Percentiles rank a stretch among this genome's conserved stretches.
Evolutionary conservation across 2,329 filamentous ascomycete species (phyloP).

Genomic region (Rhinocladiella mackenziei): DNA sequence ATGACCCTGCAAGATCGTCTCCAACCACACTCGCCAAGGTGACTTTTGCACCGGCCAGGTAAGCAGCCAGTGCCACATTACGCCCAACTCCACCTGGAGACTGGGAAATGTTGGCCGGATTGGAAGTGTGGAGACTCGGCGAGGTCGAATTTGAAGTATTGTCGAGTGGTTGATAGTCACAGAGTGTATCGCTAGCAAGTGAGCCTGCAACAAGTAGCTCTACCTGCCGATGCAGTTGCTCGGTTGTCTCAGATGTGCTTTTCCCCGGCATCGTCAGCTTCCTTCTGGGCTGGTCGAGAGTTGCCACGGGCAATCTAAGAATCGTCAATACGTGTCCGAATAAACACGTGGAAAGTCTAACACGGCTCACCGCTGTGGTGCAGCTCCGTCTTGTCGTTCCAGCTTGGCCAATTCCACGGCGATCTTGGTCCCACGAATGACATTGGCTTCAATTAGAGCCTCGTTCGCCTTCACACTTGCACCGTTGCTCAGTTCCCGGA

Average conservation of each 20-base stretch:
- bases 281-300: background rate
- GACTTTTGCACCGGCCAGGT: constrained; percentile 63
- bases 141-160: constrained; percentile 34
- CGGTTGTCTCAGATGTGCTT: background rate
- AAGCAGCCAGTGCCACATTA: constrained; percentile 83
- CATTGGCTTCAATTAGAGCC: constrained; percentile 64
- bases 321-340: constrained; percentile 9
- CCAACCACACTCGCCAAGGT: constrained; percentile 76
- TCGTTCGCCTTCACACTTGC: constrained; percentile 71
- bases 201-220: constrained; percentile 84
- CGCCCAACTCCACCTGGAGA: constrained; percentile 87
- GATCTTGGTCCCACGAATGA: constrained; percentile 60
- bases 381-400: constrained; percentile 34
- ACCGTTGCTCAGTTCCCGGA: constrained; percentile 71
- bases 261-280: background rate
- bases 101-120: constrained; percentile 74
- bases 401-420: constrained; percentile 59
- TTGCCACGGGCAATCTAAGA: no score
- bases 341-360: constrained; percentile 11
- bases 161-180: constrained; percentile 62
- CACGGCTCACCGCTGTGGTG: constrained; percentile 25
- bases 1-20: constrained; percentile 71
- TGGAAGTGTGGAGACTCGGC: constrained; percentile 68
- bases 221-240: constrained; percentile 31
- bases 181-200: constrained; percentile 80